Percentiles rank a stretch among this genome's conserved stretches.
These are phyloP conservation scores for Leccinum longicurvipes DNA, from an alignment of 768 basidiomycete species.

Conservation along the genomic window DNA sequence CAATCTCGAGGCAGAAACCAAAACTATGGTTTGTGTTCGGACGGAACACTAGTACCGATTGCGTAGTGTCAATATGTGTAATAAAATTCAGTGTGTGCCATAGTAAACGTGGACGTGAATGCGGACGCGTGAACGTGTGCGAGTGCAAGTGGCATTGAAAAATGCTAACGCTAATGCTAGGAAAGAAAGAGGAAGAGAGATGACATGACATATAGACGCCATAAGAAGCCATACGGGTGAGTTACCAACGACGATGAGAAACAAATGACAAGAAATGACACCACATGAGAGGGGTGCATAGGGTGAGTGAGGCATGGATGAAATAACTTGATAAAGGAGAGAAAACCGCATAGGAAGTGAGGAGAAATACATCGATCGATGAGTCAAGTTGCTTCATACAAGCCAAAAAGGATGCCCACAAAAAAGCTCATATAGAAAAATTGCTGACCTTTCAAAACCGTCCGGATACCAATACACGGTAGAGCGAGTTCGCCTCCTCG, in stretches of 20 bases:
- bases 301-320: background rate
- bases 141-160: background rate
- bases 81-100: background rate
- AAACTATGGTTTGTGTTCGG: too few species aligned
- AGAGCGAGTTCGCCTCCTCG: constrained; percentile 74
- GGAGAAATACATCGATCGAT: background rate
- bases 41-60: too few species aligned
- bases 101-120: background rate
- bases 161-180: background rate
- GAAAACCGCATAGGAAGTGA: background rate
- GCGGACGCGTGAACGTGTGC: background rate
- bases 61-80: background rate
- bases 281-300: background rate
- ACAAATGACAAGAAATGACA: background rate
- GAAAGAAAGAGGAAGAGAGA: background rate
- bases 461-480: constrained; percentile 54
- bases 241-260: background rate
- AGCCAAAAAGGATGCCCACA: constrained; percentile 13
- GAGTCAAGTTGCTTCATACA: constrained; percentile 8
- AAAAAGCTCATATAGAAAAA: constrained; percentile 4
- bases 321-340: background rate
- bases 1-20: too few species aligned
- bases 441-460: constrained; percentile 26
- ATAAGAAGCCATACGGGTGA: background rate
- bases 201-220: background rate